Conservation (phyloP, 352 stramenopile species). For the Phytophthora megakarya region DNA sequence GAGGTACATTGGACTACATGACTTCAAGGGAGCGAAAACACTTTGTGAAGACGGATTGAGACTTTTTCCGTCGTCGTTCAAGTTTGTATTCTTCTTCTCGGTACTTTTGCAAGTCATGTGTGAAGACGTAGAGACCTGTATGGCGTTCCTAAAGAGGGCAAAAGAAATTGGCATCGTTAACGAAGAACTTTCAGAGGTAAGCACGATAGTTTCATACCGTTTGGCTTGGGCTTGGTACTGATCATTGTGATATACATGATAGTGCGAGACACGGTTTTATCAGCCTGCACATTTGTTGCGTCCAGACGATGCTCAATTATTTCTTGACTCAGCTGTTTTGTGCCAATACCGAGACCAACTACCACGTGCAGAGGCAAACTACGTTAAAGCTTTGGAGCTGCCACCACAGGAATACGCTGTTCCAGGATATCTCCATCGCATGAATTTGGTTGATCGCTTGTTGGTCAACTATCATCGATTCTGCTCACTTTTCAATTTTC, state of each 20-base stretch:
- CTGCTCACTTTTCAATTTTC: slow-evolving; percentile 67
- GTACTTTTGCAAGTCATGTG: slow-evolving; percentile 47
- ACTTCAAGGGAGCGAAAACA: slow-evolving; percentile 41
- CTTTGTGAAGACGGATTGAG: slow-evolving; percentile 45
- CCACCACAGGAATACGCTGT: slow-evolving; percentile 50
- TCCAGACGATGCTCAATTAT: slow-evolving; percentile 50
- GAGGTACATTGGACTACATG: slow-evolving; percentile 52
- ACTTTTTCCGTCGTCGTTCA: slow-evolving; percentile 44
- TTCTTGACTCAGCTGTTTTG: slow-evolving; percentile 63
- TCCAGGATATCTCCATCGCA: slow-evolving; percentile 62
- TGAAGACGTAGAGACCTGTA: slow-evolving; percentile 46
- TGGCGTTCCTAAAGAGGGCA: slow-evolving; percentile 38
- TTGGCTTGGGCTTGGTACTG: neutral
- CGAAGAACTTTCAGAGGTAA: slow-evolving; percentile 44
- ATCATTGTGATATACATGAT: neutral
- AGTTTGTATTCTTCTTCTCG: slow-evolving; percentile 49
- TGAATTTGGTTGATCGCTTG: slow-evolving; percentile 61
- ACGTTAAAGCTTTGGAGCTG: slow-evolving; percentile 49
- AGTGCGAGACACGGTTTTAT: slow-evolving; percentile 59
- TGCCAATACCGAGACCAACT: slow-evolving; percentile 54
- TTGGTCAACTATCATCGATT: slow-evolving; percentile 79
- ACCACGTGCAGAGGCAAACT: slow-evolving; percentile 56
- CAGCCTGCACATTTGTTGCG: slow-evolving; percentile 58
- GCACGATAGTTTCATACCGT: neutral
- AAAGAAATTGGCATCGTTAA: slow-evolving; percentile 28